Evolutionary conservation across 306 rosid genomes (phyloP).

Genomic region (Quercus suber): DNA sequence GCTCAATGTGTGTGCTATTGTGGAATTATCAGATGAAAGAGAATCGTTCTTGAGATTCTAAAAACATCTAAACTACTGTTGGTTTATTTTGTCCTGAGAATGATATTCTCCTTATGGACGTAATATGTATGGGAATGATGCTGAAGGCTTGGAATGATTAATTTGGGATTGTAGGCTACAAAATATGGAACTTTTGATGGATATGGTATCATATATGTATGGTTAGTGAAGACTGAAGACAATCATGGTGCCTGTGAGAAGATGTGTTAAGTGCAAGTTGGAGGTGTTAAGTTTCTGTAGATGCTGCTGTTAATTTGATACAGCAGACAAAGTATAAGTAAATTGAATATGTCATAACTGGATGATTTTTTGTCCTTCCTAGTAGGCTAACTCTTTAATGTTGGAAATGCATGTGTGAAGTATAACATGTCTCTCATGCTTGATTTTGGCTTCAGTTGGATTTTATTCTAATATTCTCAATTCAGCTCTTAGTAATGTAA

Average conservation of each 20-base stretch:
- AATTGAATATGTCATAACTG: not conserved
- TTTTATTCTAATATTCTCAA: not conserved
- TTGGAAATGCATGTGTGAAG: not conserved
- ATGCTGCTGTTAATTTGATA: not conserved
- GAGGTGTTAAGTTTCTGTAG: not conserved
- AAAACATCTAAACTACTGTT: not conserved
- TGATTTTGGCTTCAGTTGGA: not conserved
- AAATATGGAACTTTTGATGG: too few relatives aligned
- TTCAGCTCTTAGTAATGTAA: not conserved
- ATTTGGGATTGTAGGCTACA: not conserved
- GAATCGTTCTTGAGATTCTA: not conserved
- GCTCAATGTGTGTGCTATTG: not conserved
- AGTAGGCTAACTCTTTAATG: not conserved
- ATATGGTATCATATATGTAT: too few relatives aligned
- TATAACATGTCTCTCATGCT: not conserved
- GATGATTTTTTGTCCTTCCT: not conserved
- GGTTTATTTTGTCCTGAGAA: not conserved
- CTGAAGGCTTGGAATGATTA: not conserved
- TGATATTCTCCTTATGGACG: not conserved
- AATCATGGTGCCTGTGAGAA: too few relatives aligned
- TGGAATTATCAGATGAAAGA: not conserved
- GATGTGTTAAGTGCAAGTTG: not conserved
- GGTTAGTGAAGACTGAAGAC: too few relatives aligned
- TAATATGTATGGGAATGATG: not conserved
- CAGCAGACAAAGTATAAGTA: not conserved